These are phyloP conservation scores for Caloboletus inedulis DNA, from an alignment of 1,284 basidiomycete species.

Conservation along the genomic window DNA sequence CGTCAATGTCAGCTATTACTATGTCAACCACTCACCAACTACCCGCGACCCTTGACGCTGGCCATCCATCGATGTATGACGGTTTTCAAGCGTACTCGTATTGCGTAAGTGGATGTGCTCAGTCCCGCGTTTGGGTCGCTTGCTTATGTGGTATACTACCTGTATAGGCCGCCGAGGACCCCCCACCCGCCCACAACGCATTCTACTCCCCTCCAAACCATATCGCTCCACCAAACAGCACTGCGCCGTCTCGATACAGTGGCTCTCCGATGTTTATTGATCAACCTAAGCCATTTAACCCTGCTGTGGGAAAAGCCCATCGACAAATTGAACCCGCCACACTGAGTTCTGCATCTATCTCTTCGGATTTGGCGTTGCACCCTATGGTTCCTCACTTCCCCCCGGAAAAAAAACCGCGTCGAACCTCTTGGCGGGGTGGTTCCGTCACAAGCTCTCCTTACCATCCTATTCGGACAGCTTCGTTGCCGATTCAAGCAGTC, in stretches of 20 bases:
- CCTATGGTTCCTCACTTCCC: neutral
- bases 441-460: neutral
- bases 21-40: neutral
- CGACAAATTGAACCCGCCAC: neutral
- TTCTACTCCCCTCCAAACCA: neutral
- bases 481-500: neutral
- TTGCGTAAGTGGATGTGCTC: neutral
- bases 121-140: neutral
- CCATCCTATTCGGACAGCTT: neutral
- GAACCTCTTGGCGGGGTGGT: neutral
- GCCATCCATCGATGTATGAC: too few species aligned
- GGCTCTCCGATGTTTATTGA: neutral
- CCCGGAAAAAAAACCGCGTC: neutral
- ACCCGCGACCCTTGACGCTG: too few species aligned
- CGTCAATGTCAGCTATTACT: neutral
- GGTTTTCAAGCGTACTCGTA: neutral
- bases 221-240: fast-evolving
- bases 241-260: neutral
- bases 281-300: neutral
- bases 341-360: too few species aligned
- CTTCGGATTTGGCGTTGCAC: neutral
- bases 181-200: neutral
- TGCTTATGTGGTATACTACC: neutral
- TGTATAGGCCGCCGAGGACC: neutral
- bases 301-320: neutral